Evolutionary conservation across 257 asterid species (phyloP).

Genomic region (Apocynum venetum): DNA sequence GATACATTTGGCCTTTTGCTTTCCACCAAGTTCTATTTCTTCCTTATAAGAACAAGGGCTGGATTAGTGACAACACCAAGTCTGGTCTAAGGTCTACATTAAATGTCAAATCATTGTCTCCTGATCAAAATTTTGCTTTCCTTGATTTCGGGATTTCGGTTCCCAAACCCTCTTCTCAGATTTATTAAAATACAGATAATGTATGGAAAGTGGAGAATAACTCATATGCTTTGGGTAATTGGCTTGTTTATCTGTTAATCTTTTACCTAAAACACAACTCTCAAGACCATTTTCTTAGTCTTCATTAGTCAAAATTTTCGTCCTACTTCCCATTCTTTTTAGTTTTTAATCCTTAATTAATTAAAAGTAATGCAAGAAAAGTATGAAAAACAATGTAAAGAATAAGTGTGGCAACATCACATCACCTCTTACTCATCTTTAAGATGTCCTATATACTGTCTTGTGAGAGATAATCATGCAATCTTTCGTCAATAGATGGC

Average conservation of each 20-base stretch:
- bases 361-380: not conserved
- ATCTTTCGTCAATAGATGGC: not conserved
- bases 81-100: conserved; percentile 27
- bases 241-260: not conserved
- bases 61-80: conserved; percentile 1
- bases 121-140: conserved; percentile 28
- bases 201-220: conserved; percentile 6
- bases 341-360: not conserved
- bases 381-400: not conserved
- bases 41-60: conserved; percentile 14
- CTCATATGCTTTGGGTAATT: not conserved
- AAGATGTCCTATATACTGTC: not conserved
- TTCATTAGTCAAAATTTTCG: conserved; percentile 15
- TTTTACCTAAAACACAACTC: conserved; percentile 8
- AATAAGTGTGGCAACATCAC: not conserved
- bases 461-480: not conserved
- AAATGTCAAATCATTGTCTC: conserved; percentile 50
- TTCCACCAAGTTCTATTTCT: too few species aligned
- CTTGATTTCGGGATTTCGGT: conserved; percentile 43
- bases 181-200: not conserved
- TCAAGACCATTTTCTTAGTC: not conserved
- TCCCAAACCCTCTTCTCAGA: not conserved
- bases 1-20: not conserved
- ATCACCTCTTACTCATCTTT: not conserved
- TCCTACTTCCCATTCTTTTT: conserved; percentile 1